These are phyloP conservation scores for Penicillium bialowiezense DNA, from an alignment of 495 filamentous ascomycete species.

Conservation along the genomic window DNA sequence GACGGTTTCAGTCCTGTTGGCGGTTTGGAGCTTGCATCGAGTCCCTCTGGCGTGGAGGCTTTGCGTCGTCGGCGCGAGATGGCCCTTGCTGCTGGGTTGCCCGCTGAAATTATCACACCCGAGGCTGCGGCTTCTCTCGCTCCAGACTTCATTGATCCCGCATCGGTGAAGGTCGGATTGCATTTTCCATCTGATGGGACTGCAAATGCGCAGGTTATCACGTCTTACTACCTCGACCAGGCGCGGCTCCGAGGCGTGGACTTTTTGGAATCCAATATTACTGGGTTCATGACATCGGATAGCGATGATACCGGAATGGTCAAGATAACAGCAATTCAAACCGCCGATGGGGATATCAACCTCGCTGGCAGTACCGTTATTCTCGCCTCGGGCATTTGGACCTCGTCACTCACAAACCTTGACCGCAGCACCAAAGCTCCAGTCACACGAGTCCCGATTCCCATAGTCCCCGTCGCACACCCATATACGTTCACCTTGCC, in stretches of 20 bases:
- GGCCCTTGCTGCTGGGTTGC: slow-evolving; percentile 20
- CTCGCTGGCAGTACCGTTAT: slow-evolving; percentile 21
- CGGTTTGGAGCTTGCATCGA: slow-evolving; percentile 30
- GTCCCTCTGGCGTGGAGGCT: slow-evolving; percentile 16
- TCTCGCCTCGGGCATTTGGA: slow-evolving; percentile 35
- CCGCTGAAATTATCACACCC: slow-evolving; percentile 26
- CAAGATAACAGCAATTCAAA: slow-evolving; percentile 13
- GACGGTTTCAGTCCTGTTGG: slow-evolving; percentile 29
- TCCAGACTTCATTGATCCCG: slow-evolving; percentile 27
- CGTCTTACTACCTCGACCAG: slow-evolving; percentile 23
- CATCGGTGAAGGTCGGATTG: slow-evolving; percentile 12
- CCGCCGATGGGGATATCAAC: slow-evolving; percentile 17
- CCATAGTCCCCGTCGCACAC: slow-evolving; percentile 34
- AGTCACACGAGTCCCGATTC: slow-evolving; percentile 19
- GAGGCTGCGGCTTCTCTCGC: slow-evolving; percentile 23
- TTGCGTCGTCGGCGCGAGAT: slow-evolving; percentile 19
- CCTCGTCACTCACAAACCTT: slow-evolving; percentile 17
- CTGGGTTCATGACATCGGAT: slow-evolving; percentile 3
- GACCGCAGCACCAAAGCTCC: background rate
- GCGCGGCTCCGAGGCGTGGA: slow-evolving; percentile 32
- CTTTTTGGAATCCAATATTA: slow-evolving; percentile 23
- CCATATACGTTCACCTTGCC: slow-evolving; percentile 30
- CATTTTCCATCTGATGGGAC: slow-evolving; percentile 30
- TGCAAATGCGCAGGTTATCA: slow-evolving; percentile 25
- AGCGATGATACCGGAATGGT: background rate